A percentile compares a stretch with the other conserved stretches of the same genome.
Evolutionary conservation across 768 basidiomycete species (phyloP).

Genomic region (Hirschioporus abietinus): DNA sequence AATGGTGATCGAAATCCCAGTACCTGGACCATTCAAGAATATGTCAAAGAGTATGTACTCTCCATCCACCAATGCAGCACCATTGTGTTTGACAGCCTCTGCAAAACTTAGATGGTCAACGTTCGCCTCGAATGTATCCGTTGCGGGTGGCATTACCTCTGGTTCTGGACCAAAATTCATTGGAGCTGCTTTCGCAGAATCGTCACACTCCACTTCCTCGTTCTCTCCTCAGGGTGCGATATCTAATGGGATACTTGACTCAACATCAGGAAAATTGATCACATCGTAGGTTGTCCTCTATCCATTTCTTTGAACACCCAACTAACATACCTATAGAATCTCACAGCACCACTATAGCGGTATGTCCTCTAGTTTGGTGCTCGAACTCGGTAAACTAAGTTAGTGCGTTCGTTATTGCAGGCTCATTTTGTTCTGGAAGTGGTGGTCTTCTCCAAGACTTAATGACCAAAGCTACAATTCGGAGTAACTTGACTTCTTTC

Average conservation of each 20-base stretch:
- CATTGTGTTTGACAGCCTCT: not conserved
- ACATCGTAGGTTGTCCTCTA: conserved; percentile 36
- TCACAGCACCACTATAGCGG: conserved; percentile 50
- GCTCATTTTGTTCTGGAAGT: conserved; percentile 54
- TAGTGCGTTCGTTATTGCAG: not conserved
- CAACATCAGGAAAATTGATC: conserved; percentile 44
- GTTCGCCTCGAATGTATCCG: conserved; percentile 45
- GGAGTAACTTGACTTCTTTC: conserved; percentile 51
- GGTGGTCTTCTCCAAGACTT: conserved; percentile 52
- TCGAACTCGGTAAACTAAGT: not conserved
- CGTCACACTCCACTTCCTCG: conserved; percentile 34
- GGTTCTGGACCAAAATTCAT: conserved; percentile 40
- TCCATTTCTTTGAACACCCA: not conserved
- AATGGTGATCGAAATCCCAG: conserved; percentile 36
- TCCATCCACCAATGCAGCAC: not conserved
- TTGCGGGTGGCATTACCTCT: conserved; percentile 31
- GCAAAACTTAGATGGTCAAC: conserved; percentile 41
- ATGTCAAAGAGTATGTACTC: conserved; percentile 42
- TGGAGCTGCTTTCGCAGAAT: conserved; percentile 44
- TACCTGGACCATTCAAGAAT: conserved; percentile 37
- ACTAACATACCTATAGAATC: conserved; percentile 30
- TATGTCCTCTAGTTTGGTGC: not conserved
- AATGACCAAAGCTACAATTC: conserved; percentile 55
- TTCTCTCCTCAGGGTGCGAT: conserved; percentile 64
- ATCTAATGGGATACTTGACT: conserved; percentile 42